Evolutionary conservation across 2,329 filamentous ascomycete genomes (phyloP), one percentile per base, ranked within the genome.

Genomic region (Aspergillus awamori): DNA sequence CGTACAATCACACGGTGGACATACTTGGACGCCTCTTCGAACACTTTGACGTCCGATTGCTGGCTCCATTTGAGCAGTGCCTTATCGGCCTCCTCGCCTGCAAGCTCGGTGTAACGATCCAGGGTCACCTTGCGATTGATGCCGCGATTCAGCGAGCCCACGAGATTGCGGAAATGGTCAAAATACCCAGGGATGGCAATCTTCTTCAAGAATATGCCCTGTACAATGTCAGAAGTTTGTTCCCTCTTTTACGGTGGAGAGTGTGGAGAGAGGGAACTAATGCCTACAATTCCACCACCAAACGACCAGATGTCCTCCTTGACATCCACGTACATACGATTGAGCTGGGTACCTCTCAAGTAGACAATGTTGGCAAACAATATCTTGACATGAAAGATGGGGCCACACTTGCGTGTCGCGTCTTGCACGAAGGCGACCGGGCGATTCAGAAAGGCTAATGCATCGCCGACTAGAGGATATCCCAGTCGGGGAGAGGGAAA

Each of bases 1-100:
- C 55, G 55, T n/a, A 57, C 55, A 17, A 57, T 57, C 41, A 57
- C 43, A 3, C 43, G 41, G 20, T 57, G 55, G n/a, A 57, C 55
- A 45, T 48, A 41, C n/a, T 48, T 38, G 20, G 55, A 49, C 5
- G 48, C 28, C 11, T 57, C 43, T 5, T 57, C 55, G 33, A 58
- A 58, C 6, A 58, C 15, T 30, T 51, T 36, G 17, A 58, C 20
- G 33, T 52, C 45, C 8, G 55, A 28, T 22, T 28, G n/a, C 15
- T 43, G 41, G 17, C 41, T 45, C 41, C 41, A 45, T 45, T 45
- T 45, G 8, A 45, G 41, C 41, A 45, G 41, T 2, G 41, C 41
- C 41, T 45, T 45, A 20, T 45, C 41, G 8, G 41, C 41, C 20
- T 45, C 41, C 17, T 45, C 41, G 17, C 41, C 41, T 4, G 41